Base-by-base conservation (phyloP, 2,329 filamentous ascomycete genomes). In the Diplodia mutila region DNA sequence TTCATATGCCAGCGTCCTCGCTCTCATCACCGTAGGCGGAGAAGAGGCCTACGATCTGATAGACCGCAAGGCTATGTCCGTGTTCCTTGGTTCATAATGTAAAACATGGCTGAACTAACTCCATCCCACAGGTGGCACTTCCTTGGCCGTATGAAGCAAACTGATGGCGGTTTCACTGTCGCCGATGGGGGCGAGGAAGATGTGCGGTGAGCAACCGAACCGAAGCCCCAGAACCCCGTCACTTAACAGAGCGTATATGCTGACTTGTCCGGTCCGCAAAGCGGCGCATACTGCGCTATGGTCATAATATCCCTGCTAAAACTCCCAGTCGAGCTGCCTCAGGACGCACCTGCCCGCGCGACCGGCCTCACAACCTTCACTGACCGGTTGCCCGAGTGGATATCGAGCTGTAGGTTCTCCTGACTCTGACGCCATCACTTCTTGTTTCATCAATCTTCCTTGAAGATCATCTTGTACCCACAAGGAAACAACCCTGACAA, bases 271-370 rank as follows among this genome's bases (percentile, higher is more conserved):
- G 9, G 14, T 27, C 34, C 25, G 4, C 16, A 18, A 37, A 92
- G 93, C 76, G 95, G 94, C 70, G 94, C 93, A 65, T 99, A 97
- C 81, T 97, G 94, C 81, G 92, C 93, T 59, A 86, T 94, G 75
- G 90, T 94, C 67, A 86, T 97, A 66, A 88, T 97, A 72, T 91
- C 91, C 9, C 83, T 98, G 54, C 86, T 98, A 66, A 89, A 93
- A 75, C 82, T 99, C 57, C 95, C 95, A 18, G 85, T 96, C 61
- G 87, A 92, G 66, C 84, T 98, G 66, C 90, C 93, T 42, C 83
- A 84, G 51, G 89, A 92, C 73, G 89, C 91, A 42, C 89, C 91
- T 71, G 91, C 87, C 23, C 81, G 88, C 73, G 82, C 84, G 69
- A 82, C 85, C 69, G 86, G 83, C 61, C 89, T 98, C 70, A 86